Evolutionary conservation across 2,329 filamentous ascomycete genomes (phyloP), one percentile per base, ranked within the genome.

Genomic region (Alternaria alternata): DNA sequence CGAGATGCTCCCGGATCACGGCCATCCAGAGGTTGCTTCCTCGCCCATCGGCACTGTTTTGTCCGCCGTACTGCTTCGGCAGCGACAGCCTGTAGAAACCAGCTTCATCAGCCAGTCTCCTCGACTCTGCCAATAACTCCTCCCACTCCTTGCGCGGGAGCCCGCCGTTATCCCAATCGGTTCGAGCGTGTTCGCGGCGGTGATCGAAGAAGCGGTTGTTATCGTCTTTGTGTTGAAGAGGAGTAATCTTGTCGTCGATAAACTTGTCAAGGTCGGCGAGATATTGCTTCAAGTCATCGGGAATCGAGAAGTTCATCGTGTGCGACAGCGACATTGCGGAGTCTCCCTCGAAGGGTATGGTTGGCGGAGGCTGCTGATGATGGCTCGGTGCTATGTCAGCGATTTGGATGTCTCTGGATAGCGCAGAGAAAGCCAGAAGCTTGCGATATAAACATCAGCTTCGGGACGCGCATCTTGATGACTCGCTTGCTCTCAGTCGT

Each of bases 131-230:
- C 14, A 89, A 78, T 0, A 89, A 75, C 2, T 79, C 76, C 66
- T 89, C 86, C 87, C 87, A 89, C 67, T 88, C 86, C 44, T 80
- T 74, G 6, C 81, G 81, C 1, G 87, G 87, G 3, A 89, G 79
- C 3, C 87, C 86, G 57, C 80, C 78, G 41, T 83, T 82, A 54
- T 85, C 82, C 86, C 86, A 89, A 69, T 89, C 82, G 2, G 87
- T 89, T 34, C 87, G 84, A 7, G 85, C 79, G 68, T 88, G 82
- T 67, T 89, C 87, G 63, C 87, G 85, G 18, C 87, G 83, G 74
- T 89, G 85, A 73, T 89, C 87, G 76, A 89, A 89, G 82, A 89
- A 89, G 59, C 86, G 84, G 55, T 86, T 80, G 70, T 89, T 89
- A 72, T 88, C 85, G 68, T 86, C 75, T 24, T 78, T 75, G 62